Percentiles rank a stretch among this genome's conserved stretches.
These are phyloP conservation scores for Favolaschia claudopus DNA, from an alignment of 768 basidiomycete species.

Conservation along the genomic window DNA sequence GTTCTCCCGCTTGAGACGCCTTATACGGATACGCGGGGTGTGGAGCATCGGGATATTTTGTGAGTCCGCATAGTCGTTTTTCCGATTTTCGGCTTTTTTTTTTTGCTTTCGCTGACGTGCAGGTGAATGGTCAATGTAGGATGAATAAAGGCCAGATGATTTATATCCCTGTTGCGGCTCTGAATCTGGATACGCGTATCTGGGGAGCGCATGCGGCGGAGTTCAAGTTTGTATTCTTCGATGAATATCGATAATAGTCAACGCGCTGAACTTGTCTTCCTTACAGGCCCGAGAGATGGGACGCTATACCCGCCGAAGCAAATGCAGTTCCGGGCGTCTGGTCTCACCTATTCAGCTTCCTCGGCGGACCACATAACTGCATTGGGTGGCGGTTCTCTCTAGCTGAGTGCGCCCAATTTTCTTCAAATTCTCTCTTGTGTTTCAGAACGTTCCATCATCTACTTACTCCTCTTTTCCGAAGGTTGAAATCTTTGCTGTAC, in stretches of 20 bases:
- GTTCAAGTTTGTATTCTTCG: constrained; percentile 42
- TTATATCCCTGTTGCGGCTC: constrained; percentile 39
- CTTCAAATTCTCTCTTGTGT: background rate
- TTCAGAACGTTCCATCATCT: no score
- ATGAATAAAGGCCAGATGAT: constrained; percentile 32
- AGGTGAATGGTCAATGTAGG: no score
- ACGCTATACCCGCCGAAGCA: constrained; percentile 35
- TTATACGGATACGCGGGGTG: constrained; percentile 41
- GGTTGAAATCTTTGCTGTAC: constrained; percentile 44
- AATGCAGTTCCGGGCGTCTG: constrained; percentile 38
- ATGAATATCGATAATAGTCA: background rate
- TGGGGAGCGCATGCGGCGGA: constrained; percentile 39
- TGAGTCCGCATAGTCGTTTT: no score
- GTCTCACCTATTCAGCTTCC: constrained; percentile 44
- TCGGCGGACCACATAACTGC: constrained; percentile 55
- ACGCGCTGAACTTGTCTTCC: no score
- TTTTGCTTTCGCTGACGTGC: no score
- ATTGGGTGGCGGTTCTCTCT: constrained; percentile 57
- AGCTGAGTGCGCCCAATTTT: constrained; percentile 48
- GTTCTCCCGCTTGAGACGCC: constrained; percentile 45
- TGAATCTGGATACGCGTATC: constrained; percentile 45
- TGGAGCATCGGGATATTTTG: constrained; percentile 36
- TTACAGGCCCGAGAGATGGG: constrained; percentile 57
- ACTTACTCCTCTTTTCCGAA: no score
- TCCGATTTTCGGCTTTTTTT: no score